Evolutionary conservation across 305 asterid genomes (phyloP).

Genomic region (Andrographis paniculata): DNA sequence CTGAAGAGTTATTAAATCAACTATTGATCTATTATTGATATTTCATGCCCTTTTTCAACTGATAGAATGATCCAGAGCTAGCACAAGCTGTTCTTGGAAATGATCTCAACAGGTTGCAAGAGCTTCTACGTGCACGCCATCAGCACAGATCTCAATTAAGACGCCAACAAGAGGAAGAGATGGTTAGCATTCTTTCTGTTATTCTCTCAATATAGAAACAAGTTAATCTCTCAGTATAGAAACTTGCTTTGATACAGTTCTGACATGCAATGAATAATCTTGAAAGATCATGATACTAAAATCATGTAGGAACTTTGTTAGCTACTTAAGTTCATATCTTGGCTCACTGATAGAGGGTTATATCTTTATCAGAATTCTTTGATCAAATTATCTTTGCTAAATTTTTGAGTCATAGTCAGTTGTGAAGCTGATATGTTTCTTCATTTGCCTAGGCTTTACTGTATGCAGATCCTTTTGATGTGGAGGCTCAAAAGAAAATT

Average conservation of each 20-base stretch:
- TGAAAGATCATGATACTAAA: no score
- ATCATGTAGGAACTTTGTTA: no score
- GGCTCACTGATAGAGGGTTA: no score
- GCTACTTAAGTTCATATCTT: no score
- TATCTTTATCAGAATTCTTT: background rate
- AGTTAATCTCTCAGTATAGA: no score
- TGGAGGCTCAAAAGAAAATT: slow-evolving; percentile 92
- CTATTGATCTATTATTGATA: slow-evolving; percentile 12
- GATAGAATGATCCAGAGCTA: slow-evolving; percentile 85
- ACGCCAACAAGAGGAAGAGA: slow-evolving; percentile 81
- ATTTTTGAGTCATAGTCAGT: no score
- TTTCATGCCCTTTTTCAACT: slow-evolving; percentile 25
- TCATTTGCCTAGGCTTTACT: slow-evolving; percentile 55
- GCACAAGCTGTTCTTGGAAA: slow-evolving; percentile 91
- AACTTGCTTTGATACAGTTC: no score
- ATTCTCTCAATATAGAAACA: no score
- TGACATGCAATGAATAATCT: no score
- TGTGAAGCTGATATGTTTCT: slow-evolving; percentile 9
- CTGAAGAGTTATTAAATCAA: slow-evolving; percentile 2
- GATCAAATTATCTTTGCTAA: no score
- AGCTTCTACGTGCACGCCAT: slow-evolving; percentile 60
- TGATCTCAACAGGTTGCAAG: slow-evolving; percentile 81
- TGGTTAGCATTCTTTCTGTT: slow-evolving; percentile 42
- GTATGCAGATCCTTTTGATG: slow-evolving; percentile 96
- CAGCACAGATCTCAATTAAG: slow-evolving; percentile 56